Conservation (phyloP, 2,329 filamentous ascomycete genomes). For the Alternaria hordeiaustralica region DNA sequence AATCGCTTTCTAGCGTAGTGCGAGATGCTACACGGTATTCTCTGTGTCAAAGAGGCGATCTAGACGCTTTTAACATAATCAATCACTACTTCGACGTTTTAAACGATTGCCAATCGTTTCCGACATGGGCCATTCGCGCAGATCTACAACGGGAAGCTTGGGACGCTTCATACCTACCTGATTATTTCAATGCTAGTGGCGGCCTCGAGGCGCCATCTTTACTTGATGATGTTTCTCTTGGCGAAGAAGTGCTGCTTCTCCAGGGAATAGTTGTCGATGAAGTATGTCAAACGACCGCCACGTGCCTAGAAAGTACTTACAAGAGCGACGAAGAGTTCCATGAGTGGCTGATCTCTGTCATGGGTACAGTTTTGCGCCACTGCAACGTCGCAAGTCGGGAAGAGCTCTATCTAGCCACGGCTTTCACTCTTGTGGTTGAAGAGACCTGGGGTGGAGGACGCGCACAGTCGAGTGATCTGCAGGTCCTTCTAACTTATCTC, state of each 20-base stretch:
- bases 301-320: accelerated
- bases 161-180: accelerated
- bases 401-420: background rate
- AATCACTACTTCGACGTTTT: background rate
- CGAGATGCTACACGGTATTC: background rate
- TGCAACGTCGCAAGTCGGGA: no score
- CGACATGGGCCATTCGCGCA: background rate
- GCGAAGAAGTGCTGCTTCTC: background rate
- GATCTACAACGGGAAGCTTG: accelerated
- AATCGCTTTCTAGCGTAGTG: background rate
- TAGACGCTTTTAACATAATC: accelerated
- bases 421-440: background rate
- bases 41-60: background rate
- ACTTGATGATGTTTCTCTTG: background rate
- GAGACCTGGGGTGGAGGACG: accelerated
- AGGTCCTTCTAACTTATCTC: background rate
- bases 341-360: background rate
- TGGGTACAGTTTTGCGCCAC: accelerated
- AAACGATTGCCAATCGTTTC: accelerated
- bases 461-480: background rate
- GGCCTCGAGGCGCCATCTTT: background rate
- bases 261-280: background rate
- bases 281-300: background rate
- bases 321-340: accelerated
- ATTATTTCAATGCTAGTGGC: accelerated